Percentiles rank a stretch among this genome's conserved stretches.
Conservation (phyloP, 495 filamentous ascomycete genomes). For the Talaromyces thailandensis region DNA sequence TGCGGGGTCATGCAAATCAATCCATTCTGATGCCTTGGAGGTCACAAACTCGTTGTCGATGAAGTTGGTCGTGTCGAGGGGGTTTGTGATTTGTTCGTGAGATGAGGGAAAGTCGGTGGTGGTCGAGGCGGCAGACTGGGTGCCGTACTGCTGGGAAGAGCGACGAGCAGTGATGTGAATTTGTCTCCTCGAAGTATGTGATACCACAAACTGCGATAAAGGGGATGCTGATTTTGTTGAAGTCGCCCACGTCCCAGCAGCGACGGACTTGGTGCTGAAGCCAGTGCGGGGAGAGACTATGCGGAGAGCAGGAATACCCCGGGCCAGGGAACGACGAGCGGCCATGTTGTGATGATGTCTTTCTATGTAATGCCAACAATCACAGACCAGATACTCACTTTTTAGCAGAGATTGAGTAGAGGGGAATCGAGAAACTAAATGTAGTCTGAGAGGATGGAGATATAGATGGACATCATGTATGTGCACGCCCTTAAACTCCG, state of each 20-base stretch:
- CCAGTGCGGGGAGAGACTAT: slow-evolving; percentile 32
- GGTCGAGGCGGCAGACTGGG: slow-evolving; percentile 46
- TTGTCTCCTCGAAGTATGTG: not conserved
- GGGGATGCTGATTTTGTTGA: not conserved
- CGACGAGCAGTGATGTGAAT: slow-evolving; percentile 56
- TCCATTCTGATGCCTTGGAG: slow-evolving; percentile 71
- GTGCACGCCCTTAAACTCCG: not conserved
- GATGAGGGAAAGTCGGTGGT: slow-evolving; percentile 68
- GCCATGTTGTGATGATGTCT: slow-evolving; percentile 25
- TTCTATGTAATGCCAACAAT: not conserved
- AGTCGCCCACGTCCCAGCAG: not conserved
- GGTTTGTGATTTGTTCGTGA: slow-evolving; percentile 67
- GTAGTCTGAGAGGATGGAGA: not conserved
- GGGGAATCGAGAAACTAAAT: not conserved
- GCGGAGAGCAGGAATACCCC: slow-evolving; percentile 37
- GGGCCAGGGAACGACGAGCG: slow-evolving; percentile 34
- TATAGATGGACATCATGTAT: not conserved
- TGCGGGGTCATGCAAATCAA: slow-evolving; percentile 89
- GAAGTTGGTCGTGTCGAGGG: slow-evolving; percentile 81
- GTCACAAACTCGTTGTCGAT: slow-evolving; percentile 81
- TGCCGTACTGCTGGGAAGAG: slow-evolving; percentile 35
- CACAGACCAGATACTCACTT: not conserved
- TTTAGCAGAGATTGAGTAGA: not conserved
- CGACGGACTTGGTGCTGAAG: not conserved
- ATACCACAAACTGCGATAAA: not conserved